Evolutionary conservation across 2,329 filamentous ascomycete species (phyloP).

Genomic region (Capronia americana): DNA sequence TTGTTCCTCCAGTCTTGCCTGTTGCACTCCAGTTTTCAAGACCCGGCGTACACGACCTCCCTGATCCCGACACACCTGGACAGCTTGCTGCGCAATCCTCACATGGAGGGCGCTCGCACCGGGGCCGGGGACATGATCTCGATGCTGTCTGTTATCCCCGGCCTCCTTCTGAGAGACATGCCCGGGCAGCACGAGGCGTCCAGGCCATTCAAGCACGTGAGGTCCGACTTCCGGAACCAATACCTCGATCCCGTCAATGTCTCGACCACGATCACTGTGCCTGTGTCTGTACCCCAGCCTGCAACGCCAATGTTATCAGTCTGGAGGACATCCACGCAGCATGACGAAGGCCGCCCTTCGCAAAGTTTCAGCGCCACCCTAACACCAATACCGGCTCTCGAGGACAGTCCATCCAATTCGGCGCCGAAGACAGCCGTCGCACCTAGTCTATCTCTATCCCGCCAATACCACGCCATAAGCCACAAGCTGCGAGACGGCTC

Average conservation of each 20-base stretch:
- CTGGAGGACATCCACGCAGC: slow-evolving; percentile 13
- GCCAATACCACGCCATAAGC: slow-evolving; percentile 28
- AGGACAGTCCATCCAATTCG: neutral
- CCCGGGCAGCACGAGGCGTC: neutral
- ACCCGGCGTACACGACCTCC: slow-evolving; percentile 50
- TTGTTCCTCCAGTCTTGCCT: slow-evolving; percentile 43
- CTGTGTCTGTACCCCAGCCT: neutral
- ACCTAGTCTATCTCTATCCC: slow-evolving; percentile 11
- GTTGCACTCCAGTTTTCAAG: slow-evolving; percentile 48
- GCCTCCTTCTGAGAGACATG: slow-evolving; percentile 29
- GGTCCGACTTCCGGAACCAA: slow-evolving; percentile 46
- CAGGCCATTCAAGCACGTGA: slow-evolving; percentile 39
- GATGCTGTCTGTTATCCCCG: slow-evolving; percentile 36
- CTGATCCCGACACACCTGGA: slow-evolving; percentile 42
- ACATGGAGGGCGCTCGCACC: slow-evolving; percentile 13
- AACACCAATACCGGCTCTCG: neutral
- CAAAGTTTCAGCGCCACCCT: neutral
- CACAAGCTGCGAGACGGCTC: slow-evolving; percentile 19
- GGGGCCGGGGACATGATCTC: slow-evolving; percentile 20
- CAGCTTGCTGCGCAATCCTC: slow-evolving; percentile 40
- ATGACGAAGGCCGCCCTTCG: neutral
- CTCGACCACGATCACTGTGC: slow-evolving; percentile 15
- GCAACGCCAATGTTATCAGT: slow-evolving; percentile 15
- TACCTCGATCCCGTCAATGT: slow-evolving; percentile 45
- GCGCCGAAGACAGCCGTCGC: neutral